Evolutionary conservation across 139 green algal genomes (phyloP), one percentile per base, ranked within the genome.

Genomic region (Chlorella vulgaris): DNA sequence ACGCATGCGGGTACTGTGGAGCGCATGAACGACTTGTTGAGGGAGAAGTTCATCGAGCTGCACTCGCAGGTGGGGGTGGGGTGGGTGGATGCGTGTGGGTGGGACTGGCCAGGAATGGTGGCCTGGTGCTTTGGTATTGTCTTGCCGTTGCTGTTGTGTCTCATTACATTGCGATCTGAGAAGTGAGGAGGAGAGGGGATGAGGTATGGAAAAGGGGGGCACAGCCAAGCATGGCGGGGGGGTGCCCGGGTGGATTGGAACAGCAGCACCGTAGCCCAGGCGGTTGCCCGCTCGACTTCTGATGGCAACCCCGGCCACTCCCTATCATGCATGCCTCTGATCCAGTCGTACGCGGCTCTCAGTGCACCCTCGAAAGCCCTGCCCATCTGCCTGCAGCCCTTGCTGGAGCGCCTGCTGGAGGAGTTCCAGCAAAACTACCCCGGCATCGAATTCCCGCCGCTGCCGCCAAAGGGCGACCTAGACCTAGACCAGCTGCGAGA

Each of bases 1-100:
- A 99, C 96, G 47, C 96, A 99, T 82, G 95, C 96, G 22, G 90
- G 88, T 4, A 77, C 67, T 21, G 93, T 97, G 53, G 84, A 92
- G 13, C 43, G 58, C 7, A 95, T 99, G 93, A 94, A 92, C 62
- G 24, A 47, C 3, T 82, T 98, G 38, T 89, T 99, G 63, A 86
- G 96, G 1, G 85, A 97, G 38, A 87, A 93, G 81, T 99, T 99
- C 80, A 83, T 98, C 13, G 73, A 93, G 53, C 88, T 99, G 60
- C 93, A 99, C 87, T 84, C 42, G 4, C 81, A 90, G 76, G 78
- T 84, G 68, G 24, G 67, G 1, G 4, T 28, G 3, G 15, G 0
- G 1, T n/a, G 38, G 2, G 43, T 10, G 43, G 0, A 26, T 6
- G 43, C 10, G 43, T 66, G 43, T 13, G 28, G 6, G 18, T 28